phyloP scores from a whole-genome alignment of 2,329 filamentous ascomycete species.

The Penicillium crustosum region DNA sequence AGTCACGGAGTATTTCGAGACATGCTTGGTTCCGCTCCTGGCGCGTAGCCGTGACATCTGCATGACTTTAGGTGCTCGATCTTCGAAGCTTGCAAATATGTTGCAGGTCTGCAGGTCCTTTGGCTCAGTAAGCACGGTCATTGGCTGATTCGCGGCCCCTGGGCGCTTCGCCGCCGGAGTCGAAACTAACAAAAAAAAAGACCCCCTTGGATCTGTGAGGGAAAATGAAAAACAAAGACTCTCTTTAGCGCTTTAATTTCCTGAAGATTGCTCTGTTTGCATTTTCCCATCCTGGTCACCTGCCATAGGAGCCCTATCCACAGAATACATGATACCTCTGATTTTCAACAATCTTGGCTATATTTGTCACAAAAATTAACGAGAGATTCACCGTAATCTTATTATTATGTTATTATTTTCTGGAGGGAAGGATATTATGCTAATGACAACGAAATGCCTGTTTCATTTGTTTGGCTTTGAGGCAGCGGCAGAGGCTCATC shows the following conservation, averaged over 20 bases:
- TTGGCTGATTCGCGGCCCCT: slow-evolving; percentile 12
- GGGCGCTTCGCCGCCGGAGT: slow-evolving; percentile 14
- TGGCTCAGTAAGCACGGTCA: slow-evolving; percentile 3
- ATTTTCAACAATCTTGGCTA: background rate
- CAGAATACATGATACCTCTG: background rate
- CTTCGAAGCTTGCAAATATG: slow-evolving; percentile 1
- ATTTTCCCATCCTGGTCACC: background rate
- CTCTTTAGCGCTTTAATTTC: slow-evolving; percentile 1
- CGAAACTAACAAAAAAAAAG: background rate
- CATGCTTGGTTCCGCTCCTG: slow-evolving; percentile 16
- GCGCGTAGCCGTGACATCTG: slow-evolving; percentile 17
- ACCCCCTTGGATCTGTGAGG: background rate
- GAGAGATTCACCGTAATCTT: too few relatives aligned
- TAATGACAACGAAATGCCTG: too few relatives aligned
- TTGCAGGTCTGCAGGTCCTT: slow-evolving; percentile 14
- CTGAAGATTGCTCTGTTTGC: slow-evolving; percentile 1
- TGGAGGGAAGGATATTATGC: too few relatives aligned
- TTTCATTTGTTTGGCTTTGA: background rate
- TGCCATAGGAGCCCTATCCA: background rate
- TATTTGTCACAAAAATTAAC: background rate
- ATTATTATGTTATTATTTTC: too few relatives aligned
- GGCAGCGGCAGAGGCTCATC: background rate
- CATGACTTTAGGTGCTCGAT: background rate
- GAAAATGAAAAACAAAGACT: background rate
- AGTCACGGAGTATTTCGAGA: slow-evolving; percentile 19